Conservation (phyloP, 75 land plant genomes). For the Adiantum capillusveneris region DNA sequence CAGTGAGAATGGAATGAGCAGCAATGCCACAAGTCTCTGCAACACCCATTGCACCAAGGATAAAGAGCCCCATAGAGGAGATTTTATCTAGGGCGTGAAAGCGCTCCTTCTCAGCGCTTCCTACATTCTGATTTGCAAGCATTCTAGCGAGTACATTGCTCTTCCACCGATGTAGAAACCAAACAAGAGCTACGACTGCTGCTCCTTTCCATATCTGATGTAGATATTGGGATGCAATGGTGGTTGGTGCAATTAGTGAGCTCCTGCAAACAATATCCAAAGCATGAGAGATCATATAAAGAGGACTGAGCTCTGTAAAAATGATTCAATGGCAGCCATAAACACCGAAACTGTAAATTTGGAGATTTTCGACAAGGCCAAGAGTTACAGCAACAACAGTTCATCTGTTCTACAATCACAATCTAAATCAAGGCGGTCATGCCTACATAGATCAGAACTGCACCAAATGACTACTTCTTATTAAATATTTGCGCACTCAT, state of each 20-base stretch:
- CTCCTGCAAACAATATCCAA: constrained; percentile 33
- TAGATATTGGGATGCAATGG: constrained; percentile 54
- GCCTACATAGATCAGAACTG: too few species aligned
- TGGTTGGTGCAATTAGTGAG: constrained; percentile 62
- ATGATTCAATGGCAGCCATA: too few species aligned
- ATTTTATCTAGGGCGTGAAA: constrained; percentile 61
- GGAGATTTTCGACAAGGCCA: too few species aligned
- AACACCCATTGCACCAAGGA: constrained; percentile 64
- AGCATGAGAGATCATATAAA: constrained; percentile 8
- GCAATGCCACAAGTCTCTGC: constrained; percentile 94
- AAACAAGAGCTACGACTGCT: constrained; percentile 52
- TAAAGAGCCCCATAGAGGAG: constrained; percentile 60
- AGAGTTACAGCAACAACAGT: too few species aligned
- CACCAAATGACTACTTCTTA: too few species aligned
- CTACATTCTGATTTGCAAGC: constrained; percentile 22
- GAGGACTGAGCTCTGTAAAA: too few species aligned
- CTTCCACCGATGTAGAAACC: constrained; percentile 95
- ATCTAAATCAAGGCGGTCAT: too few species aligned
- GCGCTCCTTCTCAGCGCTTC: constrained; percentile 44
- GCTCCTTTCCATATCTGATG: constrained; percentile 77
- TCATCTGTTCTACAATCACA: too few species aligned
- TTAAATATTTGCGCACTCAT: too few species aligned
- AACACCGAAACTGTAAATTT: too few species aligned
- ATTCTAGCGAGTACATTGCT: constrained; percentile 53
- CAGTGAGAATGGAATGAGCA: constrained; percentile 80